These are phyloP conservation scores for Lyophyllum atratum DNA, from an alignment of 768 basidiomycete genomes.

Conservation along the genomic window DNA sequence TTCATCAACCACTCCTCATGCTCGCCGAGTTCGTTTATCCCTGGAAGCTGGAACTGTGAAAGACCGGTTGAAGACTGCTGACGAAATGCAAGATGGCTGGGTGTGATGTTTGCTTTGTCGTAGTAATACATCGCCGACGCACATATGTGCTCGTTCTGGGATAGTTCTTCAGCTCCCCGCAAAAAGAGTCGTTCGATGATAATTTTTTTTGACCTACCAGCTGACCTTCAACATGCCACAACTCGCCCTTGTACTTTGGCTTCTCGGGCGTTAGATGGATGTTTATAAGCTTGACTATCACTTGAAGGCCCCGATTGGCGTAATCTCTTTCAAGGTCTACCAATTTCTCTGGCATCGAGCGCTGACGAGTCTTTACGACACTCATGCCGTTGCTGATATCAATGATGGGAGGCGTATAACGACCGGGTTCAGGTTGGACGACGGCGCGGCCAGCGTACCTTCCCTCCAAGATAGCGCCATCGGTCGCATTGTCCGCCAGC, in stretches of 20 bases:
- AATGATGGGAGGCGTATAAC: constrained; percentile 15
- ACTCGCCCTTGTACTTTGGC: constrained; percentile 11
- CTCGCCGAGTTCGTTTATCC: too few relatives aligned
- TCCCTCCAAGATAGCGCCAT: constrained; percentile 13
- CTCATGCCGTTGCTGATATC: too few relatives aligned
- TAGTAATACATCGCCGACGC: constrained; percentile 14
- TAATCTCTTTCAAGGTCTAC: constrained; percentile 9
- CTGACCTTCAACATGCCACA: constrained; percentile 18
- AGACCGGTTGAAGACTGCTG: constrained; percentile 17
- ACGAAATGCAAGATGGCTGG: constrained; percentile 10
- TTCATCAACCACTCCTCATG: constrained; percentile 21
- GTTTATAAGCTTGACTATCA: constrained; percentile 17
- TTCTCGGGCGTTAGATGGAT: constrained; percentile 16
- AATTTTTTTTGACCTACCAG: background rate
- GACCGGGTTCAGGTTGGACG: constrained; percentile 15
- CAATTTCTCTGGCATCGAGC: constrained; percentile 28
- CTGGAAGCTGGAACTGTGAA: constrained; percentile 18
- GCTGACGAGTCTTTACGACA: too few relatives aligned
- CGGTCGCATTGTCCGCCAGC: constrained; percentile 17
- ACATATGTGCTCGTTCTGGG: constrained; percentile 20
- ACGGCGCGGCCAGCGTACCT: constrained; percentile 11
- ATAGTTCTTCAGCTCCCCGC: too few relatives aligned
- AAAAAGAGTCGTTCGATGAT: constrained; percentile 7
- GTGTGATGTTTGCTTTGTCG: constrained; percentile 8
- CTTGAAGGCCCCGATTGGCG: constrained; percentile 6